Evolutionary conservation across 352 stramenopile genomes (phyloP), one percentile per base, ranked within the genome.

Genomic region (Globisporangium sylvaticum): DNA sequence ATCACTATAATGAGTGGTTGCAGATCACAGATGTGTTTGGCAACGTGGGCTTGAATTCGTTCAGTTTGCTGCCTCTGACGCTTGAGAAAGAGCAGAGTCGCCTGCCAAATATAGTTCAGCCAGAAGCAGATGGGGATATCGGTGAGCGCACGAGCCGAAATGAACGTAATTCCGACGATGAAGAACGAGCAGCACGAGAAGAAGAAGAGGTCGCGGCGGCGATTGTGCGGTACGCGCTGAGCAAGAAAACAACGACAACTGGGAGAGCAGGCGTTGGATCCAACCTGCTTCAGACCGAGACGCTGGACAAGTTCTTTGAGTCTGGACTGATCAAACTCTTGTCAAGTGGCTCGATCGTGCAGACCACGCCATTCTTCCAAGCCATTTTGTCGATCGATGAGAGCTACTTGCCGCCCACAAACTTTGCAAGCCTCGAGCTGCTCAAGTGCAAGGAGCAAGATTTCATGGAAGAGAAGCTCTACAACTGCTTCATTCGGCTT

Each of bases 231-330:
- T 78, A 79, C 20, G 75, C 74, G 0, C 24, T 86, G 15, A 75
- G 67, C 8, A 86, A 86, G 52, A 83, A 81, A 20, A 42, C 58
- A 9, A 15, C 46, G 10, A 29, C 70, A 9, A 25, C 46, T 8
- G 53, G 60, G 3, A 31, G 62, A 4, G 39, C 29, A 0, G 29
- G 12, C 1, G 5, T 27, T 10, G 59, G 48, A 1, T 71, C 62
- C 3, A 62, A 61, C 4, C 61, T 66, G 4, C 27, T 76, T 1
- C 78, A 81, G 31, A 75, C 58, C 7, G 76, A 87, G 48, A 78
- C 76, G 39, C 62, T 87, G 6, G 78, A 89, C 72, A 86, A 84
- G 50, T 79, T 87, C n/a, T 87, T 81, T 29, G 79, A 87, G 39
- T 72, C 77, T 0, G 80, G 77, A 1, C 48, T 87, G 1, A 52